Conservation (phyloP, 257 asterid genomes). For the Nicotiana attenuata region DNA sequence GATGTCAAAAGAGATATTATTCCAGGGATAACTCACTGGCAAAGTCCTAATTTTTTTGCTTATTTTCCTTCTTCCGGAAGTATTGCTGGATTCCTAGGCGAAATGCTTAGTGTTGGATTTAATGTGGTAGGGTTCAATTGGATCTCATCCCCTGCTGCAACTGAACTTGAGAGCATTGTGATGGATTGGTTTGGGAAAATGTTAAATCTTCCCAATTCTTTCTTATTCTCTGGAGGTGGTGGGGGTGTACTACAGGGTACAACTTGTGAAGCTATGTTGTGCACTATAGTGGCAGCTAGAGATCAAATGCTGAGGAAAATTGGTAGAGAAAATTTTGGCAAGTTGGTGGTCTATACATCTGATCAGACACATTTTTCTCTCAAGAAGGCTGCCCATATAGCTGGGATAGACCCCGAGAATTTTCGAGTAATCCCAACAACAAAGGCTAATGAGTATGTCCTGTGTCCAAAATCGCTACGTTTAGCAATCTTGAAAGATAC, state of each 20-base stretch:
- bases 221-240: slow-evolving; percentile 67
- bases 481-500: slow-evolving; percentile 36
- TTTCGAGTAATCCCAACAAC: slow-evolving; percentile 47
- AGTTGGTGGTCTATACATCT: slow-evolving; percentile 61
- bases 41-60: slow-evolving; percentile 70
- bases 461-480: slow-evolving; percentile 33
- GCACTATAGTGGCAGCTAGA: slow-evolving; percentile 61
- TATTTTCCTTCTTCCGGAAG: slow-evolving; percentile 69
- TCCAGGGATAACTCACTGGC: slow-evolving; percentile 80
- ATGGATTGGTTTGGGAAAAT: slow-evolving; percentile 78
- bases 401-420: slow-evolving; percentile 51
- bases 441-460: slow-evolving; percentile 26
- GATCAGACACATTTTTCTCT: slow-evolving; percentile 71
- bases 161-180: slow-evolving; percentile 77
- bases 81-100: slow-evolving; percentile 71
- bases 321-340: slow-evolving; percentile 42
- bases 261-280: slow-evolving; percentile 60
- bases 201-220: slow-evolving; percentile 54
- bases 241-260: slow-evolving; percentile 84
- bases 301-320: slow-evolving; percentile 40
- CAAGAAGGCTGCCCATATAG: slow-evolving; percentile 63
- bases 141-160: slow-evolving; percentile 85
- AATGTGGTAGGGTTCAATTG: slow-evolving; percentile 77
- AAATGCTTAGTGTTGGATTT: slow-evolving; percentile 62
- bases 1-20: slow-evolving; percentile 59